A percentile compares a stretch with the other conserved stretches of the same genome.
Evolutionary conservation across 208 protist genomes (phyloP).

Genomic region (Leishmania major): DNA sequence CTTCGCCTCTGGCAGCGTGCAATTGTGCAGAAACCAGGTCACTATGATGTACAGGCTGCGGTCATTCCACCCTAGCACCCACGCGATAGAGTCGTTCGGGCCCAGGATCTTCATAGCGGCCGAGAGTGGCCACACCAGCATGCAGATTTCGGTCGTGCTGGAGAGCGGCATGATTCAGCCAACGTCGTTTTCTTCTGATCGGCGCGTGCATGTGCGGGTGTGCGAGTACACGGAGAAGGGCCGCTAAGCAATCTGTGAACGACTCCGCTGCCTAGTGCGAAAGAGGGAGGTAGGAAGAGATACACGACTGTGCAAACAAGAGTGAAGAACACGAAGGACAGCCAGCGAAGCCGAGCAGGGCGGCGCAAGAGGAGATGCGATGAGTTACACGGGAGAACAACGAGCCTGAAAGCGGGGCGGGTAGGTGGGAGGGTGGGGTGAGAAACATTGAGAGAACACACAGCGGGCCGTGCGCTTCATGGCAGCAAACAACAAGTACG

Average conservation of each 20-base stretch:
- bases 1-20: constrained; percentile 41
- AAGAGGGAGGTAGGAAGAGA: neutral
- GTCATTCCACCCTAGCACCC: constrained; percentile 87
- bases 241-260: neutral
- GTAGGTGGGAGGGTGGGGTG: neutral
- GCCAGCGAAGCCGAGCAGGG: neutral
- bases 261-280: neutral
- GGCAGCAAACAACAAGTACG: neutral
- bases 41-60: constrained; percentile 73
- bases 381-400: neutral
- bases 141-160: constrained; percentile 62
- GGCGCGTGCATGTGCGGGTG: neutral
- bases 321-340: neutral
- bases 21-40: constrained; percentile 50
- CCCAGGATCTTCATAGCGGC: constrained; percentile 19
- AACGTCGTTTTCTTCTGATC: neutral
- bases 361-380: neutral
- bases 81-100: constrained; percentile 36
- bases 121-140: constrained; percentile 72
- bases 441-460: neutral
- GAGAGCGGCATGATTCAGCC: constrained; percentile 25
- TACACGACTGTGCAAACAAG: neutral
- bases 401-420: neutral
- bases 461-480: neutral
- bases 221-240: neutral